A percentile compares a stretch with the other conserved stretches of the same genome.
phyloP scores from a whole-genome alignment of 768 basidiomycete species.

The Boletus subparvulus region DNA sequence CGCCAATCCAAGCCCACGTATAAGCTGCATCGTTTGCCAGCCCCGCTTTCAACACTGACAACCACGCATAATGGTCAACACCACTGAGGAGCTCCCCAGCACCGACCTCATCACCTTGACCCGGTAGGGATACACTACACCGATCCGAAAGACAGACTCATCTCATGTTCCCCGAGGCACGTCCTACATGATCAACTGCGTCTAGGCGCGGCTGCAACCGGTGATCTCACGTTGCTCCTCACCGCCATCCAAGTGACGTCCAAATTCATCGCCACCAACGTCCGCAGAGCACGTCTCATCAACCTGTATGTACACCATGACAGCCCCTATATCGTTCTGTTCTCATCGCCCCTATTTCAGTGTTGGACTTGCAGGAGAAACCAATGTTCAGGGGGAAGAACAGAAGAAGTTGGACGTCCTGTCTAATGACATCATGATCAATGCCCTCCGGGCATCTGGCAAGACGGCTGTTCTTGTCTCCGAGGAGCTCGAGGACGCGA shows the following conservation, averaged over 20 bases:
- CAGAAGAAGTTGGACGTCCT: constrained; percentile 99
- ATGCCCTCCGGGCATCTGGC: constrained; percentile 92
- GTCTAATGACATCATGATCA: constrained; percentile 99
- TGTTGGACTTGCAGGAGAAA: constrained; percentile 95
- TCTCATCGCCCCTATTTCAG: constrained; percentile 40
- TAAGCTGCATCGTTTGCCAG: not conserved
- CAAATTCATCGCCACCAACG: constrained; percentile 98
- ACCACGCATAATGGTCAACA: constrained; percentile 24
- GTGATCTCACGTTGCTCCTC: constrained; percentile 91
- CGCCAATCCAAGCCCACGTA: constrained; percentile 3
- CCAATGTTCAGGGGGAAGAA: constrained; percentile 97
- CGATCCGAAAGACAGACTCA: not conserved
- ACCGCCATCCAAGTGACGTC: constrained; percentile 95
- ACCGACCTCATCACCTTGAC: constrained; percentile 93
- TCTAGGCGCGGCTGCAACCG: constrained; percentile 79
- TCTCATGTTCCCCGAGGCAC: constrained; percentile 52
- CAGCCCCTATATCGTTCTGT: not conserved
- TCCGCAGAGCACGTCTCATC: constrained; percentile 94
- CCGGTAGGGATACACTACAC: constrained; percentile 49
- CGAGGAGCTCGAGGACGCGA: constrained; percentile 90
- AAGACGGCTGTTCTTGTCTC: constrained; percentile 96
- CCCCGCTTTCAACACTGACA: constrained; percentile 1
- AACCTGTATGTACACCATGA: constrained; percentile 69
- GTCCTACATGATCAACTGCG: constrained; percentile 84
- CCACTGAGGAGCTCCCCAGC: constrained; percentile 62